Evolutionary conservation across 306 rosid species (phyloP).

Genomic region (Medicago arabica): DNA sequence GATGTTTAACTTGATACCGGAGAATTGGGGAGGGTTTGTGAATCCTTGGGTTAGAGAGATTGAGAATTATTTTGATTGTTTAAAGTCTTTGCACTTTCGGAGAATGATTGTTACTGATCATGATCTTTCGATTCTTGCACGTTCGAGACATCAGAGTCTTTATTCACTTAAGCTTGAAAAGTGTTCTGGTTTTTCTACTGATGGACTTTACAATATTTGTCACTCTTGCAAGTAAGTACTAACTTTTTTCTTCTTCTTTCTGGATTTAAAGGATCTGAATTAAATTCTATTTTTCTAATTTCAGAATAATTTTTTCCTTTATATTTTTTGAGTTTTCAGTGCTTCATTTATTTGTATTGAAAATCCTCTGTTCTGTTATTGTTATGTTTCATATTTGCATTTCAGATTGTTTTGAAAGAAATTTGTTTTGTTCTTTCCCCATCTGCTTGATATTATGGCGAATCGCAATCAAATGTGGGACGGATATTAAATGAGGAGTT

Average conservation of each 20-base stretch:
- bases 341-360: no score
- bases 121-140: conserved; percentile 76
- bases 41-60: conserved; percentile 88
- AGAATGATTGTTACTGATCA: conserved; percentile 91
- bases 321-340: no score
- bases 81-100: conserved; percentile 81
- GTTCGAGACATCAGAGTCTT: conserved; percentile 69
- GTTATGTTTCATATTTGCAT: background rate
- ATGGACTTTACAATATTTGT: conserved; percentile 70
- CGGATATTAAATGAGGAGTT: no score
- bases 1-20: conserved; percentile 93
- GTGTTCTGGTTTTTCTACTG: conserved; percentile 94
- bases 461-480: background rate
- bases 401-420: background rate
- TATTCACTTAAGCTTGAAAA: conserved; percentile 79
- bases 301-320: no score
- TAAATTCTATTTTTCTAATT: no score
- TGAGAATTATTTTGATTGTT: conserved; percentile 60
- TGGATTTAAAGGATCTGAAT: no score
- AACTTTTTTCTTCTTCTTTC: no score
- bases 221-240: conserved; percentile 73
- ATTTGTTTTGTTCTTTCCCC: no score
- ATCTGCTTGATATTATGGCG: background rate
- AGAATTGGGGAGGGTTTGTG: conserved; percentile 95
- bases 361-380: conserved; percentile 15